These are phyloP conservation scores for Xylaria telfairii DNA, from an alignment of 495 filamentous ascomycete species.

Conservation along the genomic window DNA sequence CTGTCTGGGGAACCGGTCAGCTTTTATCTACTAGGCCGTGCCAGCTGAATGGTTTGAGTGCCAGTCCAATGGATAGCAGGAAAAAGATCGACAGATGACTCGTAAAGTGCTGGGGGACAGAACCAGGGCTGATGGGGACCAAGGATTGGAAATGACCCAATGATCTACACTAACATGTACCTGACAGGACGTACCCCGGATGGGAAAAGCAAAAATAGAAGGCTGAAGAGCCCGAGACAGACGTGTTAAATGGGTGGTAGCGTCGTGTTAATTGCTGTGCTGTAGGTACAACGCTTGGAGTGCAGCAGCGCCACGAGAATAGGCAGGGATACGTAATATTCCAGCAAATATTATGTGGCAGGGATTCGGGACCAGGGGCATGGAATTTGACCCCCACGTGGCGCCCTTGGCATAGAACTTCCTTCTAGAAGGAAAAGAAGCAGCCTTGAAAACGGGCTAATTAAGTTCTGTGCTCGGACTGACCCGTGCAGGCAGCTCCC, in stretches of 20 bases:
- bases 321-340: constrained; percentile 16
- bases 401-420: constrained; percentile 33
- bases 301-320: constrained; percentile 12
- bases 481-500: neutral
- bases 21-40: constrained; percentile 33
- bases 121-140: constrained; percentile 14
- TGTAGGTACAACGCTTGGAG: neutral
- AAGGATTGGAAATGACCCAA: constrained; percentile 20
- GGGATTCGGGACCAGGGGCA: constrained; percentile 30
- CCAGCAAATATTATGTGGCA: constrained; percentile 22
- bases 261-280: neutral
- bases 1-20: constrained; percentile 56
- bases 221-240: constrained; percentile 10
- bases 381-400: constrained; percentile 35
- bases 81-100: constrained; percentile 24
- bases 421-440: constrained; percentile 31
- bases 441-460: constrained; percentile 10
- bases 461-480: neutral
- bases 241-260: neutral
- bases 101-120: constrained; percentile 6
- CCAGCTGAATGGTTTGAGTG: constrained; percentile 7
- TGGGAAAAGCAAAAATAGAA: constrained; percentile 19
- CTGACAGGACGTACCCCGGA: constrained; percentile 15
- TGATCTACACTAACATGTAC: constrained; percentile 20
- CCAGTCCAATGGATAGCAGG: constrained; percentile 11